phyloP scores from a whole-genome alignment of 1,284 basidiomycete genomes.

The Ustilago shanxiensis region DNA sequence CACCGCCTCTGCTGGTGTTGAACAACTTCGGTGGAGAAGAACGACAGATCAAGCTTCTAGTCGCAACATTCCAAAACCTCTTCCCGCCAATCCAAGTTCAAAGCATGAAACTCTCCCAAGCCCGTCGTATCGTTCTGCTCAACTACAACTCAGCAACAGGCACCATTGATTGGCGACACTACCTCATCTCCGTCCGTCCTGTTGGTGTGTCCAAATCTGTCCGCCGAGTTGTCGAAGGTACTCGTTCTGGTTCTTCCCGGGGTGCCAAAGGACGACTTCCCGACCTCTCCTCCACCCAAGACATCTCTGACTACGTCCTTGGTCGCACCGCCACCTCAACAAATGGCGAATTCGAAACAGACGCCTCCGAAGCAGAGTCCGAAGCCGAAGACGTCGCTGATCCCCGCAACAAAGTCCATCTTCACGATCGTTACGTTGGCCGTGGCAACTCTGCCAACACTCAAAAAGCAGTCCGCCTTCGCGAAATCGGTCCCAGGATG shows the following conservation, averaged over 20 bases:
- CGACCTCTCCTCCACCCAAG: slow-evolving; percentile 87
- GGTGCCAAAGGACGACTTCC: slow-evolving; percentile 72
- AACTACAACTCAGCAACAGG: slow-evolving; percentile 88
- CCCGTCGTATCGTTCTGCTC: slow-evolving; percentile 86
- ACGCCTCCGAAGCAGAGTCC: slow-evolving; percentile 76
- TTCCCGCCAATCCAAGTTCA: slow-evolving; percentile 88
- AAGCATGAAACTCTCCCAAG: slow-evolving; percentile 69
- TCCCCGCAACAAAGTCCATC: slow-evolving; percentile 75
- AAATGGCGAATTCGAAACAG: slow-evolving; percentile 75
- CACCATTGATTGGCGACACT: slow-evolving; percentile 94
- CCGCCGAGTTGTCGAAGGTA: slow-evolving; percentile 86
- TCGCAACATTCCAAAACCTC: slow-evolving; percentile 88
- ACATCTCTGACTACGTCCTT: slow-evolving; percentile 95
- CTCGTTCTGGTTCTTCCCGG: slow-evolving; percentile 61
- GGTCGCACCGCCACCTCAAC: slow-evolving; percentile 74
- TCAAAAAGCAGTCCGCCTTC: slow-evolving; percentile 88
- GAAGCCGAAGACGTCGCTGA: slow-evolving; percentile 85
- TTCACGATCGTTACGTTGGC: slow-evolving; percentile 93
- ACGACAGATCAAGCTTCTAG: slow-evolving; percentile 76
- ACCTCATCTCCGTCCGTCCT: slow-evolving; percentile 92
- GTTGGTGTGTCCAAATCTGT: slow-evolving; percentile 93
- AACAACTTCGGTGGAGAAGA: slow-evolving; percentile 79
- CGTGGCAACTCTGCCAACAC: slow-evolving; percentile 91
- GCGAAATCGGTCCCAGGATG: slow-evolving; percentile 95
- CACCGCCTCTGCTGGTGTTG: slow-evolving; percentile 81